Conservation (phyloP, 2,329 filamentous ascomycete species). For the Nigrospora sphaerica region DNA sequence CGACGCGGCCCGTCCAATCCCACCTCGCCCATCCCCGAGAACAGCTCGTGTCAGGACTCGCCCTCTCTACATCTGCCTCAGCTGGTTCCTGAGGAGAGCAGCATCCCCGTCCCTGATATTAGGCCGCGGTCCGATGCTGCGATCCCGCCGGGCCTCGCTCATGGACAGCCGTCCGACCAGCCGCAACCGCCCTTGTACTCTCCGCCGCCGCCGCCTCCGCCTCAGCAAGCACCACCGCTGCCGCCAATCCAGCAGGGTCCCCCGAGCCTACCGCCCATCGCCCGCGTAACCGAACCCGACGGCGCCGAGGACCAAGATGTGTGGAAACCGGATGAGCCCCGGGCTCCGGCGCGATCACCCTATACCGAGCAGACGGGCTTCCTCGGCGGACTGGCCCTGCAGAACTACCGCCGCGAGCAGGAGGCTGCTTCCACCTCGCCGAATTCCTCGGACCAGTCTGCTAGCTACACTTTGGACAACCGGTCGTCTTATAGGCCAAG, state of each 20-base stretch:
- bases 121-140: constrained; percentile 14
- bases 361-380: constrained; percentile 37
- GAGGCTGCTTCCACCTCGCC: constrained; percentile 11
- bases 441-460: constrained; percentile 9
- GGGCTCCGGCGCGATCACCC: constrained; percentile 22
- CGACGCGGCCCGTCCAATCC: constrained; percentile 50
- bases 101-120: constrained; percentile 41
- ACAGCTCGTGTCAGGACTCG: constrained; percentile 29
- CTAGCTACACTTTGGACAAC: constrained; percentile 8
- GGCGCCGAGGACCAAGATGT: not conserved
- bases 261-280: constrained; percentile 26
- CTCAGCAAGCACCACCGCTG: constrained; percentile 19
- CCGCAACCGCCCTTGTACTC: constrained; percentile 24
- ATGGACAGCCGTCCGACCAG: constrained; percentile 16
- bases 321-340: constrained; percentile 12
- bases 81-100: constrained; percentile 31
- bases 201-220: constrained; percentile 26
- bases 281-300: constrained; percentile 22
- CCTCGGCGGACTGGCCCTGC: constrained; percentile 47
- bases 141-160: no score
- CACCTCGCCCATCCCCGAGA: constrained; percentile 44
- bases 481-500: constrained; percentile 11
- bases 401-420: constrained; percentile 38
- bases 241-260: not conserved
- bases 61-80: constrained; percentile 31